Conservation (phyloP, 805 yeast species). For the Kuraishia hungarica region DNA sequence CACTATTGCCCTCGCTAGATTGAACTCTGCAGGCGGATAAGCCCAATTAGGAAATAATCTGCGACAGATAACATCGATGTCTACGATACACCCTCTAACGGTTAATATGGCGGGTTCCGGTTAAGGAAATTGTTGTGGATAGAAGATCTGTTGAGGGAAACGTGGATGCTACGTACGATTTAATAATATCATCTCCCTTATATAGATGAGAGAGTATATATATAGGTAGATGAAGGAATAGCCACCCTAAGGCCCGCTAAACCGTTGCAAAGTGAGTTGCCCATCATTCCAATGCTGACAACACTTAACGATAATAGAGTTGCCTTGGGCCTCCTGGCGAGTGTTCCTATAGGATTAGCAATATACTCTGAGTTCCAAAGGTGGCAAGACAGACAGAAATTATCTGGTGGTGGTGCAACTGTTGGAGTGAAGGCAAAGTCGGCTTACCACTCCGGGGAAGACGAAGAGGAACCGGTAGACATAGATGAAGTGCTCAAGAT, state of each 20-base stretch:
- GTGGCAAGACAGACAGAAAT: neutral
- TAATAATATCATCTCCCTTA: no score
- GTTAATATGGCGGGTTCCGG: neutral
- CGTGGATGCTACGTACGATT: no score
- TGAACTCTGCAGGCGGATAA: neutral
- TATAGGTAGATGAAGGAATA: neutral
- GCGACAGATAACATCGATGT: neutral
- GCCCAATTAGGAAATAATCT: neutral
- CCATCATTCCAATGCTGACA: neutral
- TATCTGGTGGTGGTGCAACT: neutral
- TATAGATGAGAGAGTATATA: neutral
- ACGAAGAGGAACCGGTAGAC: neutral
- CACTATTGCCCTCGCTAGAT: neutral
- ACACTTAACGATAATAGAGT: neutral
- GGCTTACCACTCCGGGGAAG: neutral
- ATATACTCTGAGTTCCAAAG: neutral
- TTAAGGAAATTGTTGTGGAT: neutral
- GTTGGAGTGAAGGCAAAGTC: neutral
- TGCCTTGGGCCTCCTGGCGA: neutral
- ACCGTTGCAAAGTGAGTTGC: neutral
- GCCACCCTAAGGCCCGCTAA: no score
- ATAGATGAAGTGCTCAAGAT: slow-evolving; percentile 21
- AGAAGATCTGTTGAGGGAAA: no score
- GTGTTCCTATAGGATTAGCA: neutral
- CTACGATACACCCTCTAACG: neutral